Evolutionary conservation across 2,329 filamentous ascomycete genomes (phyloP).

Genomic region (Monosporascus sp.): DNA sequence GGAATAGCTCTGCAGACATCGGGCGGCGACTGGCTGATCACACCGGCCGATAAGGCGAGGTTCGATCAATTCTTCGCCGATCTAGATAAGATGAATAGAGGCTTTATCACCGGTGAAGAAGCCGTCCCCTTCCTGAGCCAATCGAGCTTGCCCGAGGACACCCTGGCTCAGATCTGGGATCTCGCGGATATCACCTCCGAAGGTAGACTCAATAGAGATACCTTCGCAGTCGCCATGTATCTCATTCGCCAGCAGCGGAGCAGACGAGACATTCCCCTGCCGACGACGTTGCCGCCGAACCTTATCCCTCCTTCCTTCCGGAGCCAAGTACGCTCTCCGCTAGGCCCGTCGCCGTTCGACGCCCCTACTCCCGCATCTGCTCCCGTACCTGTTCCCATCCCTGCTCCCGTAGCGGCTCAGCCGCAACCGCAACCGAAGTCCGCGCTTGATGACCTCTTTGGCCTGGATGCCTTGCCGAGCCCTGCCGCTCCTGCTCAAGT

Average conservation of each 20-base stretch:
- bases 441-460: slow-evolving; percentile 89
- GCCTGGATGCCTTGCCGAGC: slow-evolving; percentile 65
- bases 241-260: slow-evolving; percentile 85
- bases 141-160: slow-evolving; percentile 82
- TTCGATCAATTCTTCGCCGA: slow-evolving; percentile 84
- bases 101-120: slow-evolving; percentile 88
- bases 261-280: slow-evolving; percentile 62
- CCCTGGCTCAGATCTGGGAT: slow-evolving; percentile 93
- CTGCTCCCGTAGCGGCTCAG: slow-evolving; percentile 22
- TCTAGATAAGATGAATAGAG: slow-evolving; percentile 74
- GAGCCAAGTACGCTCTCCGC: slow-evolving; percentile 46
- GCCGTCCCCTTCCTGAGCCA: slow-evolving; percentile 92
- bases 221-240: slow-evolving; percentile 97
- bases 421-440: slow-evolving; percentile 56
- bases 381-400: slow-evolving; percentile 21
- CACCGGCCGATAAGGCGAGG: slow-evolving; percentile 73
- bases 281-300: slow-evolving; percentile 70
- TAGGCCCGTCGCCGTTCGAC: slow-evolving; percentile 47
- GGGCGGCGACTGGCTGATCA: slow-evolving; percentile 74
- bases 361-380: slow-evolving; percentile 21
- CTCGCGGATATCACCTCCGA: slow-evolving; percentile 89
- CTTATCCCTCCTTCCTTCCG: slow-evolving; percentile 85
- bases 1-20: slow-evolving; percentile 30
- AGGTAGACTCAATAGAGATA: slow-evolving; percentile 77
- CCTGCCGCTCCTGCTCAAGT: slow-evolving; percentile 53